phyloP scores from a whole-genome alignment of 306 rosid genomes.

The Luffa acutangula region DNA sequence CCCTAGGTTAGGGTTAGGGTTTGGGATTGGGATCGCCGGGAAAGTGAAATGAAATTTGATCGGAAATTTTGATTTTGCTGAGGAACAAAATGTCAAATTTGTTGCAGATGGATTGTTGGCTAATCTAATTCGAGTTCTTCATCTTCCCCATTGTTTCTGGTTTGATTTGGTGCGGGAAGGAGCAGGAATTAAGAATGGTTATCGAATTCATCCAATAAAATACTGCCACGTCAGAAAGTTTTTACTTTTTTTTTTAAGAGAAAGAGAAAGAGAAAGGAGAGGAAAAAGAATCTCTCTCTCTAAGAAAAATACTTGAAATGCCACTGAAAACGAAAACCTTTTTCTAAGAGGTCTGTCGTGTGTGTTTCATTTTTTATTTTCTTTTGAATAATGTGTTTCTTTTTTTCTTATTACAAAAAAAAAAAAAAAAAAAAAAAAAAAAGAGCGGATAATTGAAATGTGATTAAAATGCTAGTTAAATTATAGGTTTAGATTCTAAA shows the following conservation, averaged over 20 bases:
- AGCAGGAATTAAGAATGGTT: neutral
- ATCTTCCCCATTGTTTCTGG: neutral
- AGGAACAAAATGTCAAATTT: neutral
- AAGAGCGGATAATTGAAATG: too few relatives aligned
- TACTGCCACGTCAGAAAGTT: neutral
- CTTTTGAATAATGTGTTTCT: too few relatives aligned
- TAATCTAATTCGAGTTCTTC: neutral
- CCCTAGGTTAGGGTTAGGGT: neutral
- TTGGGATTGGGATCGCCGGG: neutral
- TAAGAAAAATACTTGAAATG: neutral
- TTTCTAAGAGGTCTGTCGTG: too few relatives aligned
- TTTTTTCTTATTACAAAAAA: too few relatives aligned
- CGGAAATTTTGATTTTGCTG: neutral
- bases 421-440: too few relatives aligned
- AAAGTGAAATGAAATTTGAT: neutral
- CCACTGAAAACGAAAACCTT: too few relatives aligned
- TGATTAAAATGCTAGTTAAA: too few relatives aligned
- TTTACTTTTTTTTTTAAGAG: neutral
- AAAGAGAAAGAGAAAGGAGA: neutral
- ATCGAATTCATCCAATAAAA: neutral
- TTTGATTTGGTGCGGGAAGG: neutral
- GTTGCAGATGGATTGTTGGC: neutral
- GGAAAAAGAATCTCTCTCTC: neutral
- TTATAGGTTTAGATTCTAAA: too few relatives aligned
- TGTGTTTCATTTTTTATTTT: too few relatives aligned